Base-by-base conservation (phyloP, 345 rosid genomes). In the Eutrema heterophyllum region DNA sequence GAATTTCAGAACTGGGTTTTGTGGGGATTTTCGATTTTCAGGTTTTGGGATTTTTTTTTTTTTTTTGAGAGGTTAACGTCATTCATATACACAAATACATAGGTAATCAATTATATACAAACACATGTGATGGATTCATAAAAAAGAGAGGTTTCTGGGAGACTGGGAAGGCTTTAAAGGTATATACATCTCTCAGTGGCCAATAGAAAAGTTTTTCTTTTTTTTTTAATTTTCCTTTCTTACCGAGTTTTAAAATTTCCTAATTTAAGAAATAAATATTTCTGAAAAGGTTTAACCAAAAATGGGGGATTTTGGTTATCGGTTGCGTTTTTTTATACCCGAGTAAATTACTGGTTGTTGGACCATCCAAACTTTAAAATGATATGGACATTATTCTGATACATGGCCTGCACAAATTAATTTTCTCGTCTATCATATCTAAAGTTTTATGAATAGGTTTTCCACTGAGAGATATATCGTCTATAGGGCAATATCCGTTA, bases 111-210 rank as follows among this genome's bases (percentile, higher is more conserved):
- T 57, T 57, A 40, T 29, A 41, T 54, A 13, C 15, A 41, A 30
- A 72, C 69, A 52, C 44, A 51, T 57, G 66, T 73, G 16, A 38
- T 44, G 40, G 16, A 72, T 44, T 13, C 11, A 55, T 35, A 27
- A 38, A 27, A 57, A 52, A 46, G 53, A 57, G 36, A 35, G 52
- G 52, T 50, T 67, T 74, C 16, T 52, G 13, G 73, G 35, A 67
- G 54, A 30, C 54, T 67, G n/a, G 15, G 24, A 68, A 75, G 62
- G 14, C 18, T 46, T 55, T 18, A 39, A 67, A 58, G 67, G 51
- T 66, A 24, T 2, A 45, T 38, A 9, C 38, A 43, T 10, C 49
- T 46, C 29, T 62, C 44, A 67, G 27, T 51, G 46, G 30, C 78
- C 61, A 58, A 30, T 74, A 49, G 6, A 9, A 10, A 15, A 16